These are phyloP conservation scores for Camelina sativa DNA, from an alignment of 345 rosid genomes.

Conservation along the genomic window DNA sequence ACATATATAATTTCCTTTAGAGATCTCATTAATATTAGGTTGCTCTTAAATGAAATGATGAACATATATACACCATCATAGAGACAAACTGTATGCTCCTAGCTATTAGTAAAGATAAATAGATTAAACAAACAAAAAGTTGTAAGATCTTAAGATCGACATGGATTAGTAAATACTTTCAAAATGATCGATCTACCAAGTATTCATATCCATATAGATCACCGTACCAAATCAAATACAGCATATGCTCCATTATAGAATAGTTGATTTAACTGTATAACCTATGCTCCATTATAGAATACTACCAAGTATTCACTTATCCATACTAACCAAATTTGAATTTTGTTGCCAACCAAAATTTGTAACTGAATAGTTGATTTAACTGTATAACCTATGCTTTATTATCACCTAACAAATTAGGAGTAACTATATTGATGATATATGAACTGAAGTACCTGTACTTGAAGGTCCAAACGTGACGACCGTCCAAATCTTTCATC, in stretches of 20 bases:
- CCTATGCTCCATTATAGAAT: background rate
- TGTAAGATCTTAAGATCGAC: background rate
- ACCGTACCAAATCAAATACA: background rate
- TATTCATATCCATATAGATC: background rate
- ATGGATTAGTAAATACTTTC: background rate
- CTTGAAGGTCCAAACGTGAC: conserved; percentile 86
- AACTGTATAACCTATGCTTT: background rate
- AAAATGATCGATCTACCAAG: conserved; percentile 7
- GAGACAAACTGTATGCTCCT: background rate
- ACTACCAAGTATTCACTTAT: too few relatives aligned
- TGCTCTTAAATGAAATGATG: background rate
- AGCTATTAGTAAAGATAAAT: background rate
- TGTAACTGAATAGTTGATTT: background rate
- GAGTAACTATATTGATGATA: background rate
- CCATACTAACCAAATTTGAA: background rate
- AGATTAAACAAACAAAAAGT: background rate
- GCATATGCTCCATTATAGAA: background rate
- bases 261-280: too few relatives aligned
- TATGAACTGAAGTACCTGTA: conserved; percentile 58
- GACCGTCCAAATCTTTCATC: conserved; percentile 86
- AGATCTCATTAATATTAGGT: background rate
- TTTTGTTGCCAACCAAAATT: background rate
- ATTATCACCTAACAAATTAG: background rate
- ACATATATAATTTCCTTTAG: conserved; percentile 12
- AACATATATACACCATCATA: background rate